A percentile compares a stretch with the other conserved stretches of the same genome.
Evolutionary conservation across 2,329 filamentous ascomycete species (phyloP).

Genomic region (Rugonectria rugulosa): DNA sequence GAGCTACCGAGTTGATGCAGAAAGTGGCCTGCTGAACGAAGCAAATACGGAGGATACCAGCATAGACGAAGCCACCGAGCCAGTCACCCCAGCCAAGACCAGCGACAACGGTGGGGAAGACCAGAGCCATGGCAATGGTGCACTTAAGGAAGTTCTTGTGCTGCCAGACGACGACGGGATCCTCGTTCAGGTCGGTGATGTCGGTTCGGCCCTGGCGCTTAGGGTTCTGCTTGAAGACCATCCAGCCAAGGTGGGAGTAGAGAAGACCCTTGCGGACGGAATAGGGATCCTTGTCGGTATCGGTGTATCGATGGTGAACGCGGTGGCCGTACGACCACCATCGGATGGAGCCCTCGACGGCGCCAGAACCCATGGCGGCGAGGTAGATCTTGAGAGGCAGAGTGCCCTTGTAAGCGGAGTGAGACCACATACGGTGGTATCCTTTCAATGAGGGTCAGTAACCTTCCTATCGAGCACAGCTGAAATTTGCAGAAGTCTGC

Average conservation of each 20-base stretch:
- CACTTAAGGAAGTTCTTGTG: constrained; percentile 86
- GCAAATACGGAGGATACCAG: constrained; percentile 85
- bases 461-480: constrained; percentile 10
- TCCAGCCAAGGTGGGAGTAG: constrained; percentile 84
- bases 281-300: constrained; percentile 92
- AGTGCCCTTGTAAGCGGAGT: constrained; percentile 81
- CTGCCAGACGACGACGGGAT: constrained; percentile 85
- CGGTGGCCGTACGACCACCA: constrained; percentile 92
- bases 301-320: constrained; percentile 90
- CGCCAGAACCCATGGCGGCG: constrained; percentile 80
- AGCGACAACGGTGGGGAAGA: constrained; percentile 78
- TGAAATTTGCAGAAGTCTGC: not conserved
- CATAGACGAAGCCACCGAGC: constrained; percentile 84
- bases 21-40: constrained; percentile 93
- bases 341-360: constrained; percentile 84
- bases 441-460: constrained; percentile 27
- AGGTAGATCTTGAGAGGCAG: constrained; percentile 82
- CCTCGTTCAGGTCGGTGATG: constrained; percentile 87
- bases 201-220: constrained; percentile 88
- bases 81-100: constrained; percentile 84
- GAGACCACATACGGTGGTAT: constrained; percentile 80
- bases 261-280: constrained; percentile 87
- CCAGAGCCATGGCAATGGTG: constrained; percentile 77
- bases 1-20: constrained; percentile 89
- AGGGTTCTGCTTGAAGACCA: constrained; percentile 93